Conservation (phyloP, 2,329 filamentous ascomycete species). For the Aspergillus calidoustus region DNA sequence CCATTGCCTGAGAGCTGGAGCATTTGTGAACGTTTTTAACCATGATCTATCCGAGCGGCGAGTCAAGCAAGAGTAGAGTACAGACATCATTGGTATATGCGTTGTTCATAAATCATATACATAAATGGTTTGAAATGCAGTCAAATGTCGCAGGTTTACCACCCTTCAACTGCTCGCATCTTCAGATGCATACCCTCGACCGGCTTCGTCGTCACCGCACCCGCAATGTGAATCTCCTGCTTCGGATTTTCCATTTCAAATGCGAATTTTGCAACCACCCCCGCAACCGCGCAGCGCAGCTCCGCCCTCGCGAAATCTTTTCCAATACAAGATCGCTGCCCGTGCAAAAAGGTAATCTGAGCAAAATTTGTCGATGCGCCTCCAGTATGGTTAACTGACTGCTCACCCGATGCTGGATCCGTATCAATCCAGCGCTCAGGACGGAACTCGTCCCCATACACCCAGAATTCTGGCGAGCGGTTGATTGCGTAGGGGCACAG, state of each 20-base stretch:
- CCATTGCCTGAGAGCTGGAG: conserved; percentile 4
- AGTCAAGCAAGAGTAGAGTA: neutral
- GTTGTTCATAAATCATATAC: conserved; percentile 7
- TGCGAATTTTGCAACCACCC: conserved; percentile 40
- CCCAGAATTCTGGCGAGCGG: conserved; percentile 72
- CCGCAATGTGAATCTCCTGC: conserved; percentile 41
- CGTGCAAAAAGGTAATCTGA: conserved; percentile 47
- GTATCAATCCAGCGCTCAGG: conserved; percentile 74
- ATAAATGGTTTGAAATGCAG: neutral
- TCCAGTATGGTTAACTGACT: conserved; percentile 58
- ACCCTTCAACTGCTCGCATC: conserved; percentile 37
- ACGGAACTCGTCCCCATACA: conserved; percentile 73
- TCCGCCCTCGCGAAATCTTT: conserved; percentile 50
- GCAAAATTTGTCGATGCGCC: conserved; percentile 45
- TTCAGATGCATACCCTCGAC: conserved; percentile 45
- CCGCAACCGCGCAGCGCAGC: conserved; percentile 45
- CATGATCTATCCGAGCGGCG: neutral
- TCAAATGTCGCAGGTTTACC: conserved; percentile 25
- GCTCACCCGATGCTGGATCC: conserved; percentile 56
- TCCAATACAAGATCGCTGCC: conserved; percentile 44
- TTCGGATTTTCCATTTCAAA: conserved; percentile 44
- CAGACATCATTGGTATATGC: conserved; percentile 2
- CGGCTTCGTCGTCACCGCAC: conserved; percentile 46
- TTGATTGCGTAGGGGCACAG: conserved; percentile 73
- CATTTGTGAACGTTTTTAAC: neutral